Evolutionary conservation across 1,139 yeast species (phyloP).

Genomic region (Pichia terricola): DNA sequence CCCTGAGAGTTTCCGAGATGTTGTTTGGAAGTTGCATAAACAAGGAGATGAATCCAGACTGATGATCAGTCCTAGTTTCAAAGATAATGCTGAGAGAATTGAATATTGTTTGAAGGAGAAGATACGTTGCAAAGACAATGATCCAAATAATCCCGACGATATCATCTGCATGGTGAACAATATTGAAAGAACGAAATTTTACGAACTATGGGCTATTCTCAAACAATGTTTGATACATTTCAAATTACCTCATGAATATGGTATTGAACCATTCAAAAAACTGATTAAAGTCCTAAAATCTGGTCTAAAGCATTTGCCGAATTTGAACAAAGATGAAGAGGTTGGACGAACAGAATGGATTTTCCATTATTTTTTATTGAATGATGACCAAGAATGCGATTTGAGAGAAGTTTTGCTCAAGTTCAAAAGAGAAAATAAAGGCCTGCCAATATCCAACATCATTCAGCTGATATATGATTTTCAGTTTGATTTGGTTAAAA

Average conservation of each 20-base stretch:
- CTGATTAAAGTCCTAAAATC: constrained; percentile 6
- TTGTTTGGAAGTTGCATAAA: constrained; percentile 4
- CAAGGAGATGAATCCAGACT: neutral
- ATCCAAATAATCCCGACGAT: neutral
- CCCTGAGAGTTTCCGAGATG: constrained; percentile 12
- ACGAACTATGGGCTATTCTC: constrained; percentile 10
- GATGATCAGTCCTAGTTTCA: neutral
- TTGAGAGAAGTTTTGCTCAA: constrained; percentile 5
- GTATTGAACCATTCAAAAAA: constrained; percentile 7
- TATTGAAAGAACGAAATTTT: neutral
- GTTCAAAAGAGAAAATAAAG: constrained; percentile 1
- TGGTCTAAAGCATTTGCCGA: constrained; percentile 6
- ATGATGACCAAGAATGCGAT: constrained; percentile 6
- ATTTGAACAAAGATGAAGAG: neutral
- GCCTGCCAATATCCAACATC: constrained; percentile 9
- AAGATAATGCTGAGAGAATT: neutral
- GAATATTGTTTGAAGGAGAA: constrained; percentile 10
- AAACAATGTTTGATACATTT: constrained; percentile 15
- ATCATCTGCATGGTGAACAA: neutral
- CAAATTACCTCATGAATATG: constrained; percentile 13
- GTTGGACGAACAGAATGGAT: constrained; percentile 4
- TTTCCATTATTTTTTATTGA: constrained; percentile 11
- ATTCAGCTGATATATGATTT: constrained; percentile 9
- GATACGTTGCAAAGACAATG: neutral
- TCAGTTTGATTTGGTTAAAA: constrained; percentile 5